Evolutionary conservation across 768 basidiomycete species (phyloP).

Genomic region (Porphyrellus cyaneotinctus): DNA sequence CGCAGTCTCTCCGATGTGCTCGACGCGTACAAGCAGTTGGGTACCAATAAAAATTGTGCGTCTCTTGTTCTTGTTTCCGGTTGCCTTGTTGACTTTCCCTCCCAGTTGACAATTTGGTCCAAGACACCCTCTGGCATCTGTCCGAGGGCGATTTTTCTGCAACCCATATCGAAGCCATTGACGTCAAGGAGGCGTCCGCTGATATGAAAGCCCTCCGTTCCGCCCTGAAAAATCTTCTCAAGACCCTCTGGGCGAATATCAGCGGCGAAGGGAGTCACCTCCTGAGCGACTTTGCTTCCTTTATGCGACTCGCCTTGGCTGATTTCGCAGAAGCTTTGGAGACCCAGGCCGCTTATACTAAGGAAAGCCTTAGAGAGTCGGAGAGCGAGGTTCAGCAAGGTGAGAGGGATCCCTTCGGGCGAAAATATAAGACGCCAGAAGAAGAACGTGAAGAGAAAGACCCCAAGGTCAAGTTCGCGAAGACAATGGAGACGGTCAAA

Average conservation of each 20-base stretch:
- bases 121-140: slow-evolving; percentile 64
- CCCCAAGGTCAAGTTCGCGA: slow-evolving; percentile 54
- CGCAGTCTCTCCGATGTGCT: slow-evolving; percentile 49
- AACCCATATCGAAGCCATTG: slow-evolving; percentile 34
- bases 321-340: slow-evolving; percentile 63
- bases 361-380: slow-evolving; percentile 48
- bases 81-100: neutral
- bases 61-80: neutral
- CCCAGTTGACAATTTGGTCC: slow-evolving; percentile 60
- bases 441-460: slow-evolving; percentile 41
- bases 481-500: slow-evolving; percentile 64
- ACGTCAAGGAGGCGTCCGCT: slow-evolving; percentile 42
- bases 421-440: slow-evolving; percentile 47
- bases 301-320: slow-evolving; percentile 59
- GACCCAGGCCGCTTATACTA: slow-evolving; percentile 45
- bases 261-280: slow-evolving; percentile 51
- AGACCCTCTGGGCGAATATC: slow-evolving; percentile 50
- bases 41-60: slow-evolving; percentile 54
- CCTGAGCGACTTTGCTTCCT: slow-evolving; percentile 60
- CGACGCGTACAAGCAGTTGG: slow-evolving; percentile 53
- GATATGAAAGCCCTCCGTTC: slow-evolving; percentile 50
- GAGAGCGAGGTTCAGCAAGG: slow-evolving; percentile 60
- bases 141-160: slow-evolving; percentile 47
- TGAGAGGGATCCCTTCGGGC: slow-evolving; percentile 53
- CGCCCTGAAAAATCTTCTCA: slow-evolving; percentile 48